Evolutionary conservation across 106 monocot species (phyloP).

Genomic region (Acorus gramineus): DNA sequence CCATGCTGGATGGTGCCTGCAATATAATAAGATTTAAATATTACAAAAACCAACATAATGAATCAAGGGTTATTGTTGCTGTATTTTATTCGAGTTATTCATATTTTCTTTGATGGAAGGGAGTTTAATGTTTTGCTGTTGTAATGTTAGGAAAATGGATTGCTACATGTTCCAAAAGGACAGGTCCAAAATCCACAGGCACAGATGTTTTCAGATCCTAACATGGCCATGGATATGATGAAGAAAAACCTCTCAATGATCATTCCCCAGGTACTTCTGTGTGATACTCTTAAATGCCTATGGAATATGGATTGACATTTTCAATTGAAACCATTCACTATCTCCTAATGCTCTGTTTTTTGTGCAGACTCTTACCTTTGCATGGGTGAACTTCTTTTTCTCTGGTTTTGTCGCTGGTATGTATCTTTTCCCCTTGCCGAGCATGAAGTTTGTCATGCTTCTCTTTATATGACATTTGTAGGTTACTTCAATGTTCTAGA

Average conservation of each 20-base stretch:
- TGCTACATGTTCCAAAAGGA: conserved; percentile 88
- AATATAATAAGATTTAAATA: too few relatives aligned
- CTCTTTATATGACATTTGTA: too few relatives aligned
- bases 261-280: conserved; percentile 71
- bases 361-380: conserved; percentile 98
- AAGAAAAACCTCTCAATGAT: conserved; percentile 99
- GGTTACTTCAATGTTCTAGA: too few relatives aligned
- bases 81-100: background rate
- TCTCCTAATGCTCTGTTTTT: background rate
- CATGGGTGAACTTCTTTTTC: conserved; percentile 99
- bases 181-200: conserved; percentile 89
- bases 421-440: background rate
- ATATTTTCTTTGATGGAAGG: background rate
- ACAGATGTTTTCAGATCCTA: conserved; percentile 99
- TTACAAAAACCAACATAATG: too few relatives aligned
- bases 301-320: too few relatives aligned
- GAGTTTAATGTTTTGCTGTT: background rate
- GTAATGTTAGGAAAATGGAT: conserved; percentile 78
- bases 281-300: too few relatives aligned
- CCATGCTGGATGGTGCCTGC: too few relatives aligned
- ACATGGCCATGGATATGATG: conserved; percentile 99
- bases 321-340: too few relatives aligned
- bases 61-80: too few relatives aligned
- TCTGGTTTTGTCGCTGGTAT: conserved; percentile 99
- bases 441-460: too few relatives aligned